A percentile compares a stretch with the other conserved stretches of the same genome.
Evolutionary conservation across 2,329 filamentous ascomycete genomes (phyloP).

Genomic region (Epichloe gansuensis): DNA sequence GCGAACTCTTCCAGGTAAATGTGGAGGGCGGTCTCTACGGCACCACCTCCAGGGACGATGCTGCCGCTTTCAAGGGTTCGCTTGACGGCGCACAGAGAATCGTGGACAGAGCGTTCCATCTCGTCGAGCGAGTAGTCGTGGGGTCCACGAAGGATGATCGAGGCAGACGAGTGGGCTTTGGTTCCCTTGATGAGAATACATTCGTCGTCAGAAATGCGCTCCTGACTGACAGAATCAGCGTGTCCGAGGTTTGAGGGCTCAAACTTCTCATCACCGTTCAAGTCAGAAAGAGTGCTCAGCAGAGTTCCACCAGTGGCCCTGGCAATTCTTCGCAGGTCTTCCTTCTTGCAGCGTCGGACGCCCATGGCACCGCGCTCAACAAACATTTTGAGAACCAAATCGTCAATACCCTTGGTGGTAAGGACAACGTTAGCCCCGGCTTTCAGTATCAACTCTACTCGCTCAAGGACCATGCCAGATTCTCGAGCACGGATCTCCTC

Average conservation of each 20-base stretch:
- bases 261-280: slow-evolving; percentile 96
- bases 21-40: slow-evolving; percentile 96
- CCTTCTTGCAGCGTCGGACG: slow-evolving; percentile 94
- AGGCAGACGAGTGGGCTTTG: slow-evolving; percentile 86
- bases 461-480: slow-evolving; percentile 82
- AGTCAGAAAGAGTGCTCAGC: slow-evolving; percentile 83
- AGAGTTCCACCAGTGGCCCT: slow-evolving; percentile 91
- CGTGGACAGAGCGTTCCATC: slow-evolving; percentile 98
- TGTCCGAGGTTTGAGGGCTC: slow-evolving; percentile 80
- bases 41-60: slow-evolving; percentile 91
- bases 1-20: slow-evolving; percentile 99
- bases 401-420: slow-evolving; percentile 97
- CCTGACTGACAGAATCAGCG: slow-evolving; percentile 94
- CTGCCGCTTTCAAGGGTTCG: slow-evolving; percentile 91
- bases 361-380: slow-evolving; percentile 93
- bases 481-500: slow-evolving; percentile 95
- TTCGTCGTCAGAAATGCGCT: slow-evolving; percentile 97
- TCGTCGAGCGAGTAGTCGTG: slow-evolving; percentile 97
- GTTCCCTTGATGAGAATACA: slow-evolving; percentile 95
- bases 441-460: slow-evolving; percentile 95
- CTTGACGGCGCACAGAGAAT: slow-evolving; percentile 94
- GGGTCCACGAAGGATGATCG: slow-evolving; percentile 86
- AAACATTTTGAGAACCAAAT: slow-evolving; percentile 87
- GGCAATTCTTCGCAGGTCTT: slow-evolving; percentile 89
- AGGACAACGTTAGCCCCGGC: slow-evolving; percentile 91